phyloP scores from a whole-genome alignment of 202 grass and related monocot species.

The Eragrostis tef region DNA sequence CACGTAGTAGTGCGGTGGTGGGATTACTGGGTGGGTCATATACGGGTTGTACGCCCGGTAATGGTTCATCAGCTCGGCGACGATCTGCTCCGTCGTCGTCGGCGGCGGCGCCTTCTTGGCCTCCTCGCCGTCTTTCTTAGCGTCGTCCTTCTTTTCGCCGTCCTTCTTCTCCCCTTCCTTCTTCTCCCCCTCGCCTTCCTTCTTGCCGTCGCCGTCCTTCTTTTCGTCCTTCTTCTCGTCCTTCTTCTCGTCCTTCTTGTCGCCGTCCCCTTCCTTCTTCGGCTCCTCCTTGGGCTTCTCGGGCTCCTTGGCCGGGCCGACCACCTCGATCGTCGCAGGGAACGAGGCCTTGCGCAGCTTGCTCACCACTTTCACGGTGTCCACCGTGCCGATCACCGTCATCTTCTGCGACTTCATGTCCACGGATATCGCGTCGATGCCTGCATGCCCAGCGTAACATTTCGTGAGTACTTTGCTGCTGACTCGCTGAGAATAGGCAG shows the following conservation, averaged over 20 bases:
- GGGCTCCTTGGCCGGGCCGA: constrained; percentile 76
- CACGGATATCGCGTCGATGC: constrained; percentile 70
- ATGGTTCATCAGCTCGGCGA: constrained; percentile 63
- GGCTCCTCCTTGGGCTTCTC: constrained; percentile 54
- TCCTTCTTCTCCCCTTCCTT: background rate
- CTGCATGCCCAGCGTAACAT: constrained; percentile 40
- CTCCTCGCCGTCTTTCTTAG: background rate
- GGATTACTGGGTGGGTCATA: background rate
- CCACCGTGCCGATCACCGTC: constrained; percentile 80
- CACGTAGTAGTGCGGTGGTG: constrained; percentile 52
- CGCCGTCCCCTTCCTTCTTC: constrained; percentile 27
- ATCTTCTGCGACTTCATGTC: constrained; percentile 84
- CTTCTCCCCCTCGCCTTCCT: background rate
- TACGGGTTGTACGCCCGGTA: constrained; percentile 44
- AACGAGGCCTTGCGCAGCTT: constrained; percentile 71
- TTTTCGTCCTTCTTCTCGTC: constrained; percentile 16
- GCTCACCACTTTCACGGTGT: constrained; percentile 68
- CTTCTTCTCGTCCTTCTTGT: constrained; percentile 48
- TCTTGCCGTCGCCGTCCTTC: background rate
- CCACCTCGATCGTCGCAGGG: constrained; percentile 54
- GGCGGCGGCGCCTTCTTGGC: constrained; percentile 25
- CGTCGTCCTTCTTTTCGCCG: background rate
- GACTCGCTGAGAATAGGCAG: background rate
- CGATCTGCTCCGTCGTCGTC: constrained; percentile 50
- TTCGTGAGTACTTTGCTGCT: background rate